Evolutionary conservation across 2,329 filamentous ascomycete species (phyloP).

Genomic region (Trichoderma cornu-damae): DNA sequence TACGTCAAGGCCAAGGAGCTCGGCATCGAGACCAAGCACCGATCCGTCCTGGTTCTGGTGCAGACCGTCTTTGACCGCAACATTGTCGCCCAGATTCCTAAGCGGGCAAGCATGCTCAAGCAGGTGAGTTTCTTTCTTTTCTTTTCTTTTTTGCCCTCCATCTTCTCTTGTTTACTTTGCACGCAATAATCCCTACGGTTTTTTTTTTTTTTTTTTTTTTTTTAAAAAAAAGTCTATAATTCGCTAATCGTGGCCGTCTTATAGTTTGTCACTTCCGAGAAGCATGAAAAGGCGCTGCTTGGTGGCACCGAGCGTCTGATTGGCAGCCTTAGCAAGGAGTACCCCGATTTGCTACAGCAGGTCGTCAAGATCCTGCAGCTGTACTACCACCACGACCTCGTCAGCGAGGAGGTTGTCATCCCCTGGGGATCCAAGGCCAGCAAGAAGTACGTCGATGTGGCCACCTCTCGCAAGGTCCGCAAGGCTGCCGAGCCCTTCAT

Average conservation of each 20-base stretch:
- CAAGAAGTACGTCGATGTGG: constrained; percentile 94
- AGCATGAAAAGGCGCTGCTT: constrained; percentile 91
- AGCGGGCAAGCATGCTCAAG: constrained; percentile 81
- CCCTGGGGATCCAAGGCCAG: constrained; percentile 92
- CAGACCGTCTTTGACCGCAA: constrained; percentile 92
- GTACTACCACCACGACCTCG: constrained; percentile 85
- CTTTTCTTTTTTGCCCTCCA: not conserved
- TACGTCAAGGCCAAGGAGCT: constrained; percentile 97
- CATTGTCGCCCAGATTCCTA: constrained; percentile 80
- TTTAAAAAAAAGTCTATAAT: not conserved
- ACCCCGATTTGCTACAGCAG: constrained; percentile 68
- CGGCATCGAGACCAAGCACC: constrained; percentile 91
- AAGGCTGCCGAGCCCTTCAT: constrained; percentile 92
- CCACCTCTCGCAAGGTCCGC: constrained; percentile 90
- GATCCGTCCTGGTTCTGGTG: constrained; percentile 83
- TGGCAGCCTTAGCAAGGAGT: constrained; percentile 62
- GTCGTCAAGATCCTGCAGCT: constrained; percentile 83
- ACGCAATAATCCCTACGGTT: too few relatives aligned
- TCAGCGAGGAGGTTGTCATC: constrained; percentile 81
- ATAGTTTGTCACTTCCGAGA: constrained; percentile 73
- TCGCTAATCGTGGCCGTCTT: not conserved
- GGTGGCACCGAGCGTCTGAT: constrained; percentile 94
- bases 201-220: too few relatives aligned
- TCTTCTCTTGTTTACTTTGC: too few relatives aligned
- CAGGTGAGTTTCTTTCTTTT: constrained; percentile 51